phyloP scores from a whole-genome alignment of 768 basidiomycete species.

The Auricularia sp. region DNA sequence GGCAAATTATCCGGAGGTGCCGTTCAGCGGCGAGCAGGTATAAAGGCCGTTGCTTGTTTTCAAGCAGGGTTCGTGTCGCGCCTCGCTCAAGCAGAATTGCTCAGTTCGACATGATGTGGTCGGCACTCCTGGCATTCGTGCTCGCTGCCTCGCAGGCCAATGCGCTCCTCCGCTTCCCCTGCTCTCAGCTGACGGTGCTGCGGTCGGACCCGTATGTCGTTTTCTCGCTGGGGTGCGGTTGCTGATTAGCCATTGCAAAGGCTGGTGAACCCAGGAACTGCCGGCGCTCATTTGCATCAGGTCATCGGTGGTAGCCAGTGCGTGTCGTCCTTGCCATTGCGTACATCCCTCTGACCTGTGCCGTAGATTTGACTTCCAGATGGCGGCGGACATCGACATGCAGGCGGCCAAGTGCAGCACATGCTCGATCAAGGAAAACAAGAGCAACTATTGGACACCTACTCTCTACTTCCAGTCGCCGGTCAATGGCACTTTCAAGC shows the following conservation, averaged over 20 bases:
- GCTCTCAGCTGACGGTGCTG: constrained; percentile 8
- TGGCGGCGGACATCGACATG: constrained; percentile 6
- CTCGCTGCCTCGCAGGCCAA: constrained; percentile 7
- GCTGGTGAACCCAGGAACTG: constrained; percentile 7
- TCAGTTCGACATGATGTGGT: constrained; percentile 2
- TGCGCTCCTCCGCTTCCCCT: constrained; percentile 10
- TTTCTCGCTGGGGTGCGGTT: not conserved
- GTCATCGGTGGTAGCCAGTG: constrained; percentile 7
- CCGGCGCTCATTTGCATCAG: constrained; percentile 8
- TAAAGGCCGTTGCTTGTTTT: too few relatives aligned
- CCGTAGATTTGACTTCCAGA: constrained; percentile 7
- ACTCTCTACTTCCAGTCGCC: constrained; percentile 11
- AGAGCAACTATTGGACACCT: constrained; percentile 9
- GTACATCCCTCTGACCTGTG: not conserved
- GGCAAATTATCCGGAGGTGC: too few relatives aligned
- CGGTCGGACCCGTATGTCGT: constrained; percentile 8
- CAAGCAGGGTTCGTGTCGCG: not conserved
- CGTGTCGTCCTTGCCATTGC: not conserved
- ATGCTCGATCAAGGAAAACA: constrained; percentile 7
- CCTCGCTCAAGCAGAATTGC: not conserved
- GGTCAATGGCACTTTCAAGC: constrained; percentile 8
- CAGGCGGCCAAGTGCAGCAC: constrained; percentile 6
- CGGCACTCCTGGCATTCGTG: constrained; percentile 4
- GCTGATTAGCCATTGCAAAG: not conserved
- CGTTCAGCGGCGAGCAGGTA: too few relatives aligned